A percentile compares a stretch with the other conserved stretches of the same genome.
Conservation (phyloP, 805 yeast genomes). For the Saturnispora diversa region DNA sequence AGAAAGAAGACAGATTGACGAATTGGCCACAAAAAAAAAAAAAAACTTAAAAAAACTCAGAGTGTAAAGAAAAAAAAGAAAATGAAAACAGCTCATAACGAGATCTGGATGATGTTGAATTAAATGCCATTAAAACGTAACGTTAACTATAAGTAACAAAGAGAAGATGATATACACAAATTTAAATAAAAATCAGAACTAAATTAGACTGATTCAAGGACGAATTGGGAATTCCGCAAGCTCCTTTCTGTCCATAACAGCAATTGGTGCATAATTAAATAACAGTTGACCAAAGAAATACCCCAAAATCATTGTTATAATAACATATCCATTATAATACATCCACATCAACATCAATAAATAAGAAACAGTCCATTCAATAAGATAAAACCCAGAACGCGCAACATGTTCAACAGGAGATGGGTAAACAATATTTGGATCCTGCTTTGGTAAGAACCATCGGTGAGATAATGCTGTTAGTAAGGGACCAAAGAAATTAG, state of each 20-base stretch:
- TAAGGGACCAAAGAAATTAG: constrained; percentile 19
- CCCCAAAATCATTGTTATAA: constrained; percentile 55
- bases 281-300: constrained; percentile 51
- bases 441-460: constrained; percentile 21
- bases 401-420: constrained; percentile 42
- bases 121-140: not conserved
- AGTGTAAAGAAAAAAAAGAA: too few relatives aligned
- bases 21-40: not conserved
- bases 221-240: constrained; percentile 8
- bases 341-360: constrained; percentile 64
- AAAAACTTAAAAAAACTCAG: too few relatives aligned
- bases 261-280: constrained; percentile 30
- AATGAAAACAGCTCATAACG: not conserved
- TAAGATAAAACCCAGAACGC: constrained; percentile 41
- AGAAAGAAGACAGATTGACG: not conserved
- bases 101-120: not conserved
- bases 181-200: too few relatives aligned
- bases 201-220: not conserved
- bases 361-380: constrained; percentile 59
- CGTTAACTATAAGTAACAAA: not conserved
- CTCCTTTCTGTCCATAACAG: constrained; percentile 11
- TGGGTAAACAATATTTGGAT: constrained; percentile 28
- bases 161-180: not conserved
- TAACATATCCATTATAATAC: constrained; percentile 66
- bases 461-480: constrained; percentile 22